phyloP scores from a whole-genome alignment of 2,329 filamentous ascomycete genomes.

The Phyllosticta paracitricarpa region DNA sequence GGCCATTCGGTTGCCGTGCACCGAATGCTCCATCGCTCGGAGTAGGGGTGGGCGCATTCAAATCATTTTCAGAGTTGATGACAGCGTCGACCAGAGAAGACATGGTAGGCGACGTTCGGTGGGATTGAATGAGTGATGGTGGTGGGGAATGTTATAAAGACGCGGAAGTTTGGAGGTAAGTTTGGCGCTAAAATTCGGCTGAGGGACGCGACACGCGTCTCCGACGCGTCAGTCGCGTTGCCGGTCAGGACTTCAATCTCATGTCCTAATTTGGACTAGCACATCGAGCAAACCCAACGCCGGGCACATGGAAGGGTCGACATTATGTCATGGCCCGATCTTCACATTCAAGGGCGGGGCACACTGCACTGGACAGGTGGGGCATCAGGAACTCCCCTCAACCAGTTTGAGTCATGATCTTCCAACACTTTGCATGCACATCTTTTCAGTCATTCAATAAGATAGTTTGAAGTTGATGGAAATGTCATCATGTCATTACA shows the following conservation, averaged over 20 bases:
- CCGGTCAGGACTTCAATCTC: background rate
- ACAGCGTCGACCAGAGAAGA: slow-evolving; percentile 43
- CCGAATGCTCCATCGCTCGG: slow-evolving; percentile 27
- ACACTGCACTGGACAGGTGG: background rate
- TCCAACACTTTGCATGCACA: background rate
- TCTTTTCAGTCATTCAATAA: background rate
- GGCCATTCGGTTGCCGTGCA: slow-evolving; percentile 28
- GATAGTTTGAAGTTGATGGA: background rate
- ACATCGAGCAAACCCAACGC: background rate
- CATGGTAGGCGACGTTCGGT: slow-evolving; percentile 26
- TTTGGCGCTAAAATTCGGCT: background rate
- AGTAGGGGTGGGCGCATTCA: slow-evolving; percentile 25
- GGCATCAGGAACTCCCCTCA: background rate
- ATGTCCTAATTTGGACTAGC: background rate
- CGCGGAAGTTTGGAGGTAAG: no score
- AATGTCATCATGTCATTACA: background rate
- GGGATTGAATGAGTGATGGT: background rate
- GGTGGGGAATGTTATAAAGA: background rate
- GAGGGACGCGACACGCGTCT: background rate
- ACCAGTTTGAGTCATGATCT: background rate
- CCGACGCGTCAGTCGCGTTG: background rate
- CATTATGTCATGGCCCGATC: background rate
- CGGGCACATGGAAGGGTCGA: no score
- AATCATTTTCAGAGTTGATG: slow-evolving; percentile 35
- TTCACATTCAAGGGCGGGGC: background rate